These are phyloP conservation scores for Leucocoprinus birnbaumii DNA, from an alignment of 768 basidiomycete genomes.

Conservation along the genomic window DNA sequence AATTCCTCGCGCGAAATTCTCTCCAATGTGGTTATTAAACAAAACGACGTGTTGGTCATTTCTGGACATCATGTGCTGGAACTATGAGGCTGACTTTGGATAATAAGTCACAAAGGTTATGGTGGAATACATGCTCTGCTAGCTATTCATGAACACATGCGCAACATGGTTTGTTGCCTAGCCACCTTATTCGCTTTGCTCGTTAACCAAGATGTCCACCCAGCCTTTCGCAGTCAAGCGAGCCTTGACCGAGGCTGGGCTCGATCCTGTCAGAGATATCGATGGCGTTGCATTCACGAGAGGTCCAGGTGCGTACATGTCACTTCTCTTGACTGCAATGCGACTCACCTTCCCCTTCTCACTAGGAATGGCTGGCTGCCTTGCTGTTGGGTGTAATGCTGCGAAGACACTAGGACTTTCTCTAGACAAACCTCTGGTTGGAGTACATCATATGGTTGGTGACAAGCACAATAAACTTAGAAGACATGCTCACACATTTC, in stretches of 20 bases:
- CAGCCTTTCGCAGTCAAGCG: constrained; percentile 72
- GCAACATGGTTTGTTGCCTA: constrained; percentile 56
- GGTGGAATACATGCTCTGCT: constrained; percentile 80
- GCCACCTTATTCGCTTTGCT: not conserved
- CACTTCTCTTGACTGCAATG: not conserved
- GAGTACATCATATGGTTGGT: constrained; percentile 93
- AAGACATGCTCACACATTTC: constrained; percentile 4
- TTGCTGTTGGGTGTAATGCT: constrained; percentile 75
- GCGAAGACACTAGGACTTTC: constrained; percentile 86
- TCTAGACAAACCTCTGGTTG: constrained; percentile 74
- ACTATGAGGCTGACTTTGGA: constrained; percentile 1
- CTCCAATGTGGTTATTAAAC: constrained; percentile 85
- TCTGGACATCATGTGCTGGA: not conserved
- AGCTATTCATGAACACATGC: constrained; percentile 78
- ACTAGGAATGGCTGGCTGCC: constrained; percentile 75
- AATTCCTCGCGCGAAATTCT: constrained; percentile 65
- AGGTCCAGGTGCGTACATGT: constrained; percentile 66
- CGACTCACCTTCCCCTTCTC: not conserved
- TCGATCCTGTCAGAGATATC: constrained; percentile 55
- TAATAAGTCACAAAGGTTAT: constrained; percentile 48
- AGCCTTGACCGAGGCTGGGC: constrained; percentile 64
- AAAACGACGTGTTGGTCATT: constrained; percentile 55
- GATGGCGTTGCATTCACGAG: constrained; percentile 91
- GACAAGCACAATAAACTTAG: not conserved
- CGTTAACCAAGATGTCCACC: not conserved